A percentile compares a stretch with the other conserved stretches of the same genome.
phyloP scores from a whole-genome alignment of 768 basidiomycete genomes.

The Leccinum boreale region DNA sequence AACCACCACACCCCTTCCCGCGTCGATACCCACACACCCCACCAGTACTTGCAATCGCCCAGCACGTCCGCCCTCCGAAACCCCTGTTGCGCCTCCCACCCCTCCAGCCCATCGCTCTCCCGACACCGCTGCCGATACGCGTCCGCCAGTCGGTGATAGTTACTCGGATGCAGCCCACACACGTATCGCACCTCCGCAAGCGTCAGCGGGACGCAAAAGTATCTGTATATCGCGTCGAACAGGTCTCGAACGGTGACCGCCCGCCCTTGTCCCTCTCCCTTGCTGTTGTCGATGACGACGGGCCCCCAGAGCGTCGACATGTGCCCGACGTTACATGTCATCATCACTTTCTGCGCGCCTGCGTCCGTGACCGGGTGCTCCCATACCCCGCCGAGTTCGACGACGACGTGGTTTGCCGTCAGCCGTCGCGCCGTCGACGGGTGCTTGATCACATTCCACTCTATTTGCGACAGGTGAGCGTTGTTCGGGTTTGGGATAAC shows the following conservation, averaged over 20 bases:
- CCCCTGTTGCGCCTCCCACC: constrained; percentile 30
- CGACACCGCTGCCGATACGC: constrained; percentile 37
- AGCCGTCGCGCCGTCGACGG: constrained; percentile 31
- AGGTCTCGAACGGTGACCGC: constrained; percentile 43
- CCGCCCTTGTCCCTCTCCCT: background rate
- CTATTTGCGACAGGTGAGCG: constrained; percentile 26
- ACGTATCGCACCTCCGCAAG: constrained; percentile 26
- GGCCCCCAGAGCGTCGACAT: constrained; percentile 45
- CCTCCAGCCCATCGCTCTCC: constrained; percentile 38
- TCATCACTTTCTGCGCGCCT: constrained; percentile 17
- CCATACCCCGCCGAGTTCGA: constrained; percentile 18
- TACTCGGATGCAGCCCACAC: constrained; percentile 13
- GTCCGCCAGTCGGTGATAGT: constrained; percentile 9
- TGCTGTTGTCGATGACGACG: constrained; percentile 37
- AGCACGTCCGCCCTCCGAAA: constrained; percentile 49
- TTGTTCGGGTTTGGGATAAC: constrained; percentile 33
- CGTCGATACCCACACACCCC: constrained; percentile 36
- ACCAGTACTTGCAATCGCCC: constrained; percentile 43
- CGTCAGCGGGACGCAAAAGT: constrained; percentile 45
- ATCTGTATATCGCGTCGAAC: constrained; percentile 46
- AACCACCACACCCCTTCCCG: constrained; percentile 42
- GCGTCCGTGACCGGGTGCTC: constrained; percentile 22
- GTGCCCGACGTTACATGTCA: constrained; percentile 23
- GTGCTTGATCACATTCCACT: constrained; percentile 37
- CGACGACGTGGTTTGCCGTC: constrained; percentile 25